Percentiles rank a stretch among this genome's conserved stretches.
Evolutionary conservation across 2,329 filamentous ascomycete genomes (phyloP).

Genomic region (Botrytis cinerea): DNA sequence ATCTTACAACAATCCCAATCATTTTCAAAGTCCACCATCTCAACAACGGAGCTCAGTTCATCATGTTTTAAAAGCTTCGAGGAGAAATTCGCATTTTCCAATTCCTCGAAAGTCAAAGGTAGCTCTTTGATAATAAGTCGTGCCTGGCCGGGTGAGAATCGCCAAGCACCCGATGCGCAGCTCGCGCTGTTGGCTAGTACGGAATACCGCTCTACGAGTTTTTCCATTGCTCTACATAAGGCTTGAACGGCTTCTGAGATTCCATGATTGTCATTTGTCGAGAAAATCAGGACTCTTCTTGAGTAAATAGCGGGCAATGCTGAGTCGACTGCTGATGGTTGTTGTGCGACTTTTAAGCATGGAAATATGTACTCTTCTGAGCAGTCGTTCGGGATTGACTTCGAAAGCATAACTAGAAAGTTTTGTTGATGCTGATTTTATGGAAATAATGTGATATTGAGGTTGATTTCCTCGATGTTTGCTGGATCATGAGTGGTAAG

Average conservation of each 20-base stretch:
- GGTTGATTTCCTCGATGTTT: too few species aligned
- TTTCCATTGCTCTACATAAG: background rate
- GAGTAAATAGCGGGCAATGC: background rate
- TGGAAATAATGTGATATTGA: background rate
- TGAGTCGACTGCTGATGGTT: background rate
- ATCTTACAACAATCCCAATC: conserved; percentile 10
- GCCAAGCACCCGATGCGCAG: background rate
- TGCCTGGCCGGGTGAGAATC: background rate
- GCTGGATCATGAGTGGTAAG: too few species aligned
- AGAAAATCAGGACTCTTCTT: background rate
- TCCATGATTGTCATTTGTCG: background rate
- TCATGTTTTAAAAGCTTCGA: background rate
- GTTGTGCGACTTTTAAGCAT: background rate
- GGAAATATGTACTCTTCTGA: background rate
- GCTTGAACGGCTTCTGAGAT: background rate
- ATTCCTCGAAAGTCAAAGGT: background rate
- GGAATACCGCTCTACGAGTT: background rate
- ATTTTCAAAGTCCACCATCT: background rate
- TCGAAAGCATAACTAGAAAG: background rate
- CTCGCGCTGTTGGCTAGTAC: background rate
- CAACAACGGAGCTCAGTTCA: background rate
- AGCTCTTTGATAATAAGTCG: background rate
- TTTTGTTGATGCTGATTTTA: background rate
- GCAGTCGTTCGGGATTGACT: background rate
- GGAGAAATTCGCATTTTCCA: background rate